Base-by-base conservation (phyloP, 805 yeast species). In the Wickerhamia fluorescens region DNA sequence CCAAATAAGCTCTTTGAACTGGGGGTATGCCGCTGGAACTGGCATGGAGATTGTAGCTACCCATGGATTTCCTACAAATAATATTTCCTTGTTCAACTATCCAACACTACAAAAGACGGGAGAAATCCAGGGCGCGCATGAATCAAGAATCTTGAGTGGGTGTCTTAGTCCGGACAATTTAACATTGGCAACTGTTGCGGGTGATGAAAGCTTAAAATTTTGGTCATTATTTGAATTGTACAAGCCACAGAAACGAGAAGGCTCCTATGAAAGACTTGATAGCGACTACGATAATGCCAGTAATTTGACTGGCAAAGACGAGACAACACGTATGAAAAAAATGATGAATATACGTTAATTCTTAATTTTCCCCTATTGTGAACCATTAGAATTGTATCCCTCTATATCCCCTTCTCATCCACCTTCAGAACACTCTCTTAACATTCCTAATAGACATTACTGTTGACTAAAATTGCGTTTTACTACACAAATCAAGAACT, bases 121-220 rank as follows among this genome's bases (percentile, higher is more conserved):
- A 5, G 94, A 85, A 42, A 83, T 92, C 29, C 57, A 61, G 16
- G 75, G 77, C 22, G 96, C 96, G 1, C 98, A 92, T 50, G 96
- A 86, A 39, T 75, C 92, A 10, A 69, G 97, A 41, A 86, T 92
- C 15, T 67, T 92, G 30, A 74, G 74, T 37, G 81, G 95, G 16
- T 77, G 86, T 26, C 51, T 92, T 29, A 82, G 95, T 14, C 96
- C 96, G 3, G 96, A 92, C 56, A 84, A 82, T 10, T 73, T 84
- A 29, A 84, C 94, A 0, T 59, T 92, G 31, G 97, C 95, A 1
- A 92, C 98, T 0, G 87, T 88, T 25, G 94, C 96, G 2, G 94
- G 95, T 8, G 97, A 92, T 56, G 98, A 92, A 53, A 89, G 87
- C 57, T 68, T 92, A 49, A 89, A 92, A 58, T 92, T 92, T 58